Base-by-base conservation (phyloP, 1,284 basidiomycete genomes). In the Pisolithus thermaeus region DNA sequence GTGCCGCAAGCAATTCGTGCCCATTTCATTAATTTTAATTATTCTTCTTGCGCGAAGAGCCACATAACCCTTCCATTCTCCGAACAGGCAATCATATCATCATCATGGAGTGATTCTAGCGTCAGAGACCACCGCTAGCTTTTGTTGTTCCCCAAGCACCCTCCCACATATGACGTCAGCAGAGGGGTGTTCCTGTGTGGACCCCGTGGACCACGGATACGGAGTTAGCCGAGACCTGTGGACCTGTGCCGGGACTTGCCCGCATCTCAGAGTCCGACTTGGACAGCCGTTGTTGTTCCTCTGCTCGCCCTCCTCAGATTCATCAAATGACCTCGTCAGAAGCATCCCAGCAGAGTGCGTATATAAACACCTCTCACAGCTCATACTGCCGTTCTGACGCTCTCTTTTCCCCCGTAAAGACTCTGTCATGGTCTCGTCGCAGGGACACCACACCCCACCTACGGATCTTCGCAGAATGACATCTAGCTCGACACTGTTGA, bases 391-490 rank as follows among this genome's bases (percentile, higher is more conserved):
- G 18, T 20, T 12, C 27, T 43, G 23, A 27, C 42, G 23, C 23
- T 18, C 18, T 5, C 14, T 25, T n/a, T 16, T 16, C 22, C 18
- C 12, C 14, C 7, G n/a, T 18, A 18, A 28, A 28, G 4, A 12
- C 12, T 4, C 42, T 2, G 23, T 16, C 28, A 27, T 11, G n/a
- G 25, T 28, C 44, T 40, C 46, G 20, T 44, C 52, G 7, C 55
- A 52, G 6, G 52, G 51, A 11, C 63, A 59, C 40, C 36, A 56
- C 53, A 68, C 73, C 23, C 67, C 72, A 42, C 61, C 64, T 53
- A 73, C 62, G 52, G 67, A 76, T 58, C 65, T 75, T 51, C 71
- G 74, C 32, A 72, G 70, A 57, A 73, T 76, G 59, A 72, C 71
- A 49, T 76, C 74, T 37, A 64, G 66, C 46, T 67, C 67, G 36